Percentiles rank a stretch among this genome's conserved stretches.
These are phyloP conservation scores for Brasenia schreberi DNA, from an alignment of 164 flowering plant species.

Conservation along the genomic window DNA sequence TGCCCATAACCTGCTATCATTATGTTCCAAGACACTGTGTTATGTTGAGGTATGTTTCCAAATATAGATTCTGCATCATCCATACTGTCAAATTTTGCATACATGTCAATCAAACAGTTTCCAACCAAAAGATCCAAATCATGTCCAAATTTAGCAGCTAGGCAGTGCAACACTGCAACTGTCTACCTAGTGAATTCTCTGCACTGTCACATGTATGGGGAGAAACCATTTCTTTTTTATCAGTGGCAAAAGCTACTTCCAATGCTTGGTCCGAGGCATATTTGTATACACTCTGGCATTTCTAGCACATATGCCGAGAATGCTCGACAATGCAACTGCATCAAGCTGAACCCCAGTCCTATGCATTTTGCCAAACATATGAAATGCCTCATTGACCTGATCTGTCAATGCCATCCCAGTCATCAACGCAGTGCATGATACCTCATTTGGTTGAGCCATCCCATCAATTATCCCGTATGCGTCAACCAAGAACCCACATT, in stretches of 20 bases:
- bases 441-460: constrained; percentile 56
- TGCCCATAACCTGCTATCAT: constrained; percentile 59
- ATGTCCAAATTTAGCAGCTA: constrained; percentile 42
- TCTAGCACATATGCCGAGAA: constrained; percentile 50
- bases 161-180: constrained; percentile 41
- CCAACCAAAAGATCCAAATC: constrained; percentile 11
- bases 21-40: constrained; percentile 67
- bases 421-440: constrained; percentile 68
- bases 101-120: constrained; percentile 10
- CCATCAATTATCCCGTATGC: constrained; percentile 39
- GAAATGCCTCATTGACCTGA: constrained; percentile 38
- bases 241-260: neutral
- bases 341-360: constrained; percentile 35
- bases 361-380: constrained; percentile 51
- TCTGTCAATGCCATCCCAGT: constrained; percentile 42
- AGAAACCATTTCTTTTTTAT: constrained; percentile 6
- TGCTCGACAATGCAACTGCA: constrained; percentile 50
- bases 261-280: neutral
- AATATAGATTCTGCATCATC: constrained; percentile 39
- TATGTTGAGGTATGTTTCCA: constrained; percentile 33
- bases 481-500: constrained; percentile 35
- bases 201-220: constrained; percentile 6
- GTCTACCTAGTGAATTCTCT: constrained; percentile 23
- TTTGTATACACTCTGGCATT: constrained; percentile 8
- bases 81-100: constrained; percentile 34